Percentiles rank a stretch among this genome's conserved stretches.
phyloP scores from a whole-genome alignment of 2,329 filamentous ascomycete genomes.

The Aspergillus luchuensis region DNA sequence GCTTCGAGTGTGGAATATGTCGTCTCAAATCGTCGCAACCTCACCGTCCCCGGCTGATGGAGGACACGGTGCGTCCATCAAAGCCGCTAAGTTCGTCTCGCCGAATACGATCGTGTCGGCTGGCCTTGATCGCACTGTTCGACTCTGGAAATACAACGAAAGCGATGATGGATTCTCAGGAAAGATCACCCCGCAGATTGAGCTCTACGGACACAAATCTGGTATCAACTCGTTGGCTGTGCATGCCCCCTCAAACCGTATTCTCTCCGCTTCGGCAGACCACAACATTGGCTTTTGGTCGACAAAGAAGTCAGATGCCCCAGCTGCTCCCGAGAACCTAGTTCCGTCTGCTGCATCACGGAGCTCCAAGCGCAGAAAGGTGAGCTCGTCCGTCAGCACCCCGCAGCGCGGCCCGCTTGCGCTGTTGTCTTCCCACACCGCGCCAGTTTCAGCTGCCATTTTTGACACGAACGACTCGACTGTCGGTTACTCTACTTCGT shows the following conservation, averaged over 20 bases:
- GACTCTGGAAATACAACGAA: conserved; percentile 86
- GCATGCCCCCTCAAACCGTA: conserved; percentile 70
- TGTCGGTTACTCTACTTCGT: conserved; percentile 86
- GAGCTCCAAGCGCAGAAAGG: conserved; percentile 75
- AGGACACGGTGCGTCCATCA: conserved; percentile 75
- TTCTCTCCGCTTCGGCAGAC: conserved; percentile 85
- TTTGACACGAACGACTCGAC: conserved; percentile 85
- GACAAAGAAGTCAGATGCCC: conserved; percentile 72
- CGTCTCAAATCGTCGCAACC: conserved; percentile 79
- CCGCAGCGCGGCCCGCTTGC: conserved; percentile 77
- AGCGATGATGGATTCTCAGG: conserved; percentile 61
- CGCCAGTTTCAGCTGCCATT: conserved; percentile 73
- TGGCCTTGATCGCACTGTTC: conserved; percentile 79
- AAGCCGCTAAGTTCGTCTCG: conserved; percentile 80
- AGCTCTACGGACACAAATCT: conserved; percentile 80
- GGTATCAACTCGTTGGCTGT: conserved; percentile 74
- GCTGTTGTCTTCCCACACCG: conserved; percentile 70
- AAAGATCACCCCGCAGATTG: conserved; percentile 70
- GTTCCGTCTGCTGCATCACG: conserved; percentile 66
- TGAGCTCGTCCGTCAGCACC: conserved; percentile 59
- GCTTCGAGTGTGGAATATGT: conserved; percentile 84
- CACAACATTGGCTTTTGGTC: conserved; percentile 87
- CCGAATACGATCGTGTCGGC: conserved; percentile 77
- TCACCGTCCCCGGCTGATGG: conserved; percentile 67
- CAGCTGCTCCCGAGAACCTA: conserved; percentile 69